These are phyloP conservation scores for Dacryopinax spathularia DNA, from an alignment of 768 basidiomycete species.

Conservation along the genomic window DNA sequence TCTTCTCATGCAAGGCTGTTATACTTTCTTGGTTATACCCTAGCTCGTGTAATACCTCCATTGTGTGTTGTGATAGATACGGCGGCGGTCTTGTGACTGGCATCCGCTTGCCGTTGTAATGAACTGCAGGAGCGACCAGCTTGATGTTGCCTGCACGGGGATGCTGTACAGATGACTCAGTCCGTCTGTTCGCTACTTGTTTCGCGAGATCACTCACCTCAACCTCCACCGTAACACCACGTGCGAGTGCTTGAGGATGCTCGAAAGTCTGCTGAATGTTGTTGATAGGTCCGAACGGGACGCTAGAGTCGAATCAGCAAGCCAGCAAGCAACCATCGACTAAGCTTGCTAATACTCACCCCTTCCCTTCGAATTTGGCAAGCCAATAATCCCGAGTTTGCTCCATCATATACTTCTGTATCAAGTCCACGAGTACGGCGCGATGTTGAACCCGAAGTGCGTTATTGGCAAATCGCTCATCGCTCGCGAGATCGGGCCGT, in stretches of 20 bases:
- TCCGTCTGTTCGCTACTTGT: neutral
- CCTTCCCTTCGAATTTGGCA: constrained; percentile 54
- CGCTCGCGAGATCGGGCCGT: constrained; percentile 41
- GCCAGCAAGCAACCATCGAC: neutral
- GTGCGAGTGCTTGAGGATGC: constrained; percentile 72
- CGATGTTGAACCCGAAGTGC: constrained; percentile 62
- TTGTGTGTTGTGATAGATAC: constrained; percentile 75
- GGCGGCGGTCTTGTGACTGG: constrained; percentile 62
- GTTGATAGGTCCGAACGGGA: constrained; percentile 86
- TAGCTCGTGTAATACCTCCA: constrained; percentile 43
- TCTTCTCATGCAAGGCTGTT: constrained; percentile 29
- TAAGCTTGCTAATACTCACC: constrained; percentile 35
- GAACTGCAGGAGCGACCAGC: constrained; percentile 65
- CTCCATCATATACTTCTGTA: constrained; percentile 45
- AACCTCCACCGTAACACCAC: constrained; percentile 60
- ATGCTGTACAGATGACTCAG: constrained; percentile 31
- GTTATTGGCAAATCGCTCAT: constrained; percentile 60
- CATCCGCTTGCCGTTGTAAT: constrained; percentile 70
- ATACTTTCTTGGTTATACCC: constrained; percentile 33
- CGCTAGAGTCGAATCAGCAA: constrained; percentile 26
- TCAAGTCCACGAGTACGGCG: constrained; percentile 48
- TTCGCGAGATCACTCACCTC: constrained; percentile 36
- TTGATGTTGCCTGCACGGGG: constrained; percentile 62
- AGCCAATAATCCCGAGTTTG: constrained; percentile 62
- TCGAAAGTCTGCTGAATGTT: constrained; percentile 78